phyloP scores from a whole-genome alignment of 768 basidiomycete species.

The Russula brevipes region DNA sequence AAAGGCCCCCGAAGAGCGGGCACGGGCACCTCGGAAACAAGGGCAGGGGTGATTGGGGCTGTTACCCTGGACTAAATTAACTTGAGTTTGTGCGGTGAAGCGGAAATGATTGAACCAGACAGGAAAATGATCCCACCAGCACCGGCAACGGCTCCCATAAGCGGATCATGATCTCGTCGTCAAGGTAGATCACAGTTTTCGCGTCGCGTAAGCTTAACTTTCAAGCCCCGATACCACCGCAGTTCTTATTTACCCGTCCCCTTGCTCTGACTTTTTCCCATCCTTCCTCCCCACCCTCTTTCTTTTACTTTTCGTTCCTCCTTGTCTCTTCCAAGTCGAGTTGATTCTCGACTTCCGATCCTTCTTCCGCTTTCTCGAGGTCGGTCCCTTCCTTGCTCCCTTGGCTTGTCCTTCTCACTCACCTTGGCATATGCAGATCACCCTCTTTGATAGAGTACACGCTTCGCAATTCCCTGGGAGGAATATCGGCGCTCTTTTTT shows the following conservation, averaged over 20 bases:
- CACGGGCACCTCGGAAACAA: not conserved
- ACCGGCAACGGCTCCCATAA: not conserved
- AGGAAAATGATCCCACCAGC: not conserved
- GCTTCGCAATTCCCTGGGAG: constrained; percentile 56
- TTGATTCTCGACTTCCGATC: constrained; percentile 56
- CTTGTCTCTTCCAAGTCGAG: constrained; percentile 49
- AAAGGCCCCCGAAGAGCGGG: not conserved
- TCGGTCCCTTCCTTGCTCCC: constrained; percentile 3
- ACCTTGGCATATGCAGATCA: constrained; percentile 39
- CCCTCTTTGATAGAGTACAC: constrained; percentile 68
- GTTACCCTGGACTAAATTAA: too few relatives aligned
- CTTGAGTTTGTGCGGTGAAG: too few relatives aligned
- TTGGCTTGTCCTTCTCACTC: not conserved
- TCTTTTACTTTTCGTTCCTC: constrained; percentile 30
- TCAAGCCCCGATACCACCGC: constrained; percentile 7
- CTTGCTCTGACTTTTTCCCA: constrained; percentile 25
- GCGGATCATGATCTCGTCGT: constrained; percentile 8
- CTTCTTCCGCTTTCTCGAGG: constrained; percentile 45
- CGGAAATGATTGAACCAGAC: not conserved
- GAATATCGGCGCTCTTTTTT: constrained; percentile 42
- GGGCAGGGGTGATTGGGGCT: not conserved
- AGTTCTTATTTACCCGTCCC: constrained; percentile 24
- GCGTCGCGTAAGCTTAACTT: not conserved
- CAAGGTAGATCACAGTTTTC: constrained; percentile 3
- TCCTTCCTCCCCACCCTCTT: constrained; percentile 27